phyloP scores from a whole-genome alignment of 139 green algal genomes.

The Eudorina sp. region DNA sequence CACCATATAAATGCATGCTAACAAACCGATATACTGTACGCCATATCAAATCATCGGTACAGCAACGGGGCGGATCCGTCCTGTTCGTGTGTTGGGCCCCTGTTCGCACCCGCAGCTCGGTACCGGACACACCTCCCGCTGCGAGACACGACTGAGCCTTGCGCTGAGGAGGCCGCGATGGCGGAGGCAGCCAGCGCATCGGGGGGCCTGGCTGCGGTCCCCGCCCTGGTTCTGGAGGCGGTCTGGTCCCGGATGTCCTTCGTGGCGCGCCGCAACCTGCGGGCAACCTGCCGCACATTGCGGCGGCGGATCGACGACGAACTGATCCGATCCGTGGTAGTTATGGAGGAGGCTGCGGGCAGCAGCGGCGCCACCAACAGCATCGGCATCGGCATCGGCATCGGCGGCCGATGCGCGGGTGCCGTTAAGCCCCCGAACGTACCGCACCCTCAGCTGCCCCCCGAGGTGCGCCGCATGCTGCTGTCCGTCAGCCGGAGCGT shows the following conservation, averaged over 20 bases:
- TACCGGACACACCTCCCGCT: too few relatives aligned
- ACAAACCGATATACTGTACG: too few relatives aligned
- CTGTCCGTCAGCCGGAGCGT: neutral
- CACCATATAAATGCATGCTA: too few relatives aligned
- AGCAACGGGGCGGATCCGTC: too few relatives aligned
- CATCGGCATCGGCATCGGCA: too few relatives aligned
- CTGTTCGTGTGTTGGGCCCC: too few relatives aligned
- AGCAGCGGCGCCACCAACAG: neutral
- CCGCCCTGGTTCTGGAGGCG: neutral
- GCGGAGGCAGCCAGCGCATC: neutral
- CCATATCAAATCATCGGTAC: too few relatives aligned
- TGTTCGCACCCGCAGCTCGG: too few relatives aligned
- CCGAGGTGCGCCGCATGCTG: neutral
- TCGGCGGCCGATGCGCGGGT: too few relatives aligned
- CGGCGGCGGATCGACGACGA: neutral
- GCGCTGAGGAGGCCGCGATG: too few relatives aligned
- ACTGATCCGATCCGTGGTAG: neutral
- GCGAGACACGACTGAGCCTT: too few relatives aligned
- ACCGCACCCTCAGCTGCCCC: neutral
- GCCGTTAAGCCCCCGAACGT: neutral
- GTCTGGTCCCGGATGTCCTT: constrained; percentile 16
- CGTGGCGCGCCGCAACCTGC: neutral
- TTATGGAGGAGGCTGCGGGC: neutral
- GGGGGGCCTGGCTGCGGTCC: neutral
- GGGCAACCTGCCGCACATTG: neutral